Conservation (phyloP, 768 basidiomycete genomes). For the Sporobolomyces roseus region DNA sequence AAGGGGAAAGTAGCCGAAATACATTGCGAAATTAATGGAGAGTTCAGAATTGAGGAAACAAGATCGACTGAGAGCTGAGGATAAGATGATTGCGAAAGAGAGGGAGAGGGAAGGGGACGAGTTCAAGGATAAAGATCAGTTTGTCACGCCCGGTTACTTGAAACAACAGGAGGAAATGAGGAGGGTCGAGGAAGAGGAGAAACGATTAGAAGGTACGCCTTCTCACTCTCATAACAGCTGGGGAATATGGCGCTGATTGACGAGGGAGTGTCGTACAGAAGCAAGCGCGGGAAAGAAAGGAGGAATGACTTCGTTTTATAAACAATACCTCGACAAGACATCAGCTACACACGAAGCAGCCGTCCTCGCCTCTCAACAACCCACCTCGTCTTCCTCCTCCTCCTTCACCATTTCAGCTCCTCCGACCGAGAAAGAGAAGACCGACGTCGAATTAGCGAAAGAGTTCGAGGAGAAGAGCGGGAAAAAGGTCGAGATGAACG, state of each 20-base stretch:
- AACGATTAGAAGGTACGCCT: constrained; percentile 65
- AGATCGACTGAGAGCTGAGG: constrained; percentile 88
- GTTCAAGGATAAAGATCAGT: constrained; percentile 90
- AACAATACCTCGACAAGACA: constrained; percentile 48
- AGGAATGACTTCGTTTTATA: constrained; percentile 50
- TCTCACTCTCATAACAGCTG: not conserved
- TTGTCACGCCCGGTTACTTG: constrained; percentile 95
- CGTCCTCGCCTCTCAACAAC: constrained; percentile 61
- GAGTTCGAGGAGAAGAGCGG: constrained; percentile 66
- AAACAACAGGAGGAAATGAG: constrained; percentile 91
- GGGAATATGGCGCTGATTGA: too few relatives aligned
- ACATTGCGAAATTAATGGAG: constrained; percentile 71
- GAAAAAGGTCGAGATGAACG: constrained; percentile 85
- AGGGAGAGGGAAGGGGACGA: constrained; percentile 90
- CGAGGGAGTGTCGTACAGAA: too few relatives aligned
- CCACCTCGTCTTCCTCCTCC: constrained; percentile 38
- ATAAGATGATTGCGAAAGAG: constrained; percentile 94
- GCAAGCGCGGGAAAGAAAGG: constrained; percentile 46
- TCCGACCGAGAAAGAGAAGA: constrained; percentile 47
- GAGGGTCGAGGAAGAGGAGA: constrained; percentile 86
- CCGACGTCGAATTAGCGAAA: constrained; percentile 68
- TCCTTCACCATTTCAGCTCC: constrained; percentile 28
- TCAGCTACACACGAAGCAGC: constrained; percentile 67
- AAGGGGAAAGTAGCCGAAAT: constrained; percentile 67
- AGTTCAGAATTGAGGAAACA: constrained; percentile 81